Base-by-base conservation (phyloP, 306 rosid species). In the Astragalus glycyphyllos region DNA sequence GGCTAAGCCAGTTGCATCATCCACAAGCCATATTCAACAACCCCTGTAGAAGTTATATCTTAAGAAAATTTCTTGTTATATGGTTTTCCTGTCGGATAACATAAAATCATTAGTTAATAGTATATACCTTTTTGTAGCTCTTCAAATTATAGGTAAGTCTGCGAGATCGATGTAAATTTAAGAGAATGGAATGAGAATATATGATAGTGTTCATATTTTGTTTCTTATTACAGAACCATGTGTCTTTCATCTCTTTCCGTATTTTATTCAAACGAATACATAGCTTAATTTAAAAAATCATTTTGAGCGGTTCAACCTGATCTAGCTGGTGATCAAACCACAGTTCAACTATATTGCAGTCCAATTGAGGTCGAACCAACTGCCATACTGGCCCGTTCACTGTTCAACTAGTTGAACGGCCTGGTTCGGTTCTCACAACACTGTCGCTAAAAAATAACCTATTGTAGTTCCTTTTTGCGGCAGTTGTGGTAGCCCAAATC, bases 1-100 rank as follows among this genome's bases (percentile, higher is more conserved):
- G 80, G 98, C 97, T 53, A 79, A 71, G 16, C 97, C 96, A 1
- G 6, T 72, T 6, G 12, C 68, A 40, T 40, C 83, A 51, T 20
- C 77, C 35, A 48, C 69, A 29, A 11, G n/a, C 67, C 66, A 64
- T 17, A 0, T 15, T 17, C 37, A 11, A 41, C 38, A 34, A 42
- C 1, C 4, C 13, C 66, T 35, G 14, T 35, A 35, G 8, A 8
- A 8, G 45, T 8, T 40, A 40, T n/a, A 37, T 68, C 64, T 29
- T 66, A 48, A 11, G 31, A 51, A 0, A 0, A 48, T 8, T 17
- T 34, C 17, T 61, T 17, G 12, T 34, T 17, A 2, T 68, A 20
- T 20, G n/a, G 17, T 35, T 17, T 51, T 71, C n/a, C 45, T 51
- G 7, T 53, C 31, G 4, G 31, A 4, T 26, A 26, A 26, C 31